A percentile compares a stretch with the other conserved stretches of the same genome.
These are phyloP conservation scores for Amanita jacksonii DNA, from an alignment of 768 basidiomycete species.

Conservation along the genomic window DNA sequence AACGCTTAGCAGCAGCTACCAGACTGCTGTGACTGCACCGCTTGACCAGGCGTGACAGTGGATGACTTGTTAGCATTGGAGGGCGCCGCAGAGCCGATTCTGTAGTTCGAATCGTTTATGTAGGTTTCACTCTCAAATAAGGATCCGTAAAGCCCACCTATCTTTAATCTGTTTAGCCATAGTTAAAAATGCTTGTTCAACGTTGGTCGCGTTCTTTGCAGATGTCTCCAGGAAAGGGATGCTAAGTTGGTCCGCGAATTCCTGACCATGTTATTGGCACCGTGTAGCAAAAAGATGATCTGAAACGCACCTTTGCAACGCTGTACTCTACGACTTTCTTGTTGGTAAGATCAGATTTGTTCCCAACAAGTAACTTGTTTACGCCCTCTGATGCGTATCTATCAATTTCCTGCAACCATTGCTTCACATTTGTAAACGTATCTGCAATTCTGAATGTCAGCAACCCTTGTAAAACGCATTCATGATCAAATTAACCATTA, in stretches of 20 bases:
- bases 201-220: slow-evolving; percentile 98
- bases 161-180: slow-evolving; percentile 97
- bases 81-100: slow-evolving; percentile 80
- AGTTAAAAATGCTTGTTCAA: slow-evolving; percentile 98
- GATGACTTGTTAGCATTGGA: slow-evolving; percentile 72
- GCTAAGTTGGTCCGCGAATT: slow-evolving; percentile 90
- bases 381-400: slow-evolving; percentile 97
- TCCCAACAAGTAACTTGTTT: slow-evolving; percentile 96
- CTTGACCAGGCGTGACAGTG: slow-evolving; percentile 78
- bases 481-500: slow-evolving; percentile 44
- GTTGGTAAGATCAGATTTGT: slow-evolving; percentile 96
- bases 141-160: slow-evolving; percentile 39
- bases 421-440: slow-evolving; percentile 91
- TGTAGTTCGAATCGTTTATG: slow-evolving; percentile 17
- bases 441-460: slow-evolving; percentile 35
- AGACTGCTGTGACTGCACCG: slow-evolving; percentile 64
- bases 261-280: slow-evolving; percentile 30
- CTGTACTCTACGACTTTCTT: slow-evolving; percentile 93
- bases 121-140: neutral
- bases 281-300: neutral
- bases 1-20: slow-evolving; percentile 69
- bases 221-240: slow-evolving; percentile 97
- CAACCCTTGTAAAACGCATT: neutral
- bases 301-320: slow-evolving; percentile 59
- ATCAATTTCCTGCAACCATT: slow-evolving; percentile 90